Evolutionary conservation across 1,139 yeast genomes (phyloP).

Genomic region (Fermentozyma sake): DNA sequence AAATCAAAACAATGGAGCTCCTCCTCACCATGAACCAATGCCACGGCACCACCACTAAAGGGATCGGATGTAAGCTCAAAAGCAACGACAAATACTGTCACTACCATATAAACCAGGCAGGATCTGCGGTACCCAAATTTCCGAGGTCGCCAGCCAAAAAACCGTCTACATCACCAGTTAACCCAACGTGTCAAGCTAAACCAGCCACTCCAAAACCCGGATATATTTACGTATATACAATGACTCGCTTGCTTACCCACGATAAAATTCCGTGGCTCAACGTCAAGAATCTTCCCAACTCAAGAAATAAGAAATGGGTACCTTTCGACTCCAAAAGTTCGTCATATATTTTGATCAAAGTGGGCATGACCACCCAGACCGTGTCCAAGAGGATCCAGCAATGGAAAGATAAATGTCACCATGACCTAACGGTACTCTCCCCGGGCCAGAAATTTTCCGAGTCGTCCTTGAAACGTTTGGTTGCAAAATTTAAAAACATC

Average conservation of each 20-base stretch:
- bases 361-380: constrained; percentile 52
- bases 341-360: constrained; percentile 42
- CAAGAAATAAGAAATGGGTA: too few species aligned
- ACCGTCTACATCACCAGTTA: too few species aligned
- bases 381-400: constrained; percentile 43
- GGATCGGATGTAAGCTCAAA: constrained; percentile 24
- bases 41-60: constrained; percentile 27
- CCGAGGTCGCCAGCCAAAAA: too few species aligned
- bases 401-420: constrained; percentile 55
- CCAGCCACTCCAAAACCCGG: too few species aligned
- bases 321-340: constrained; percentile 39
- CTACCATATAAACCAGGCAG: too few species aligned
- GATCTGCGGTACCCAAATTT: too few species aligned
- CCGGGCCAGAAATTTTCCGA: too few species aligned
- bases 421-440: constrained; percentile 35
- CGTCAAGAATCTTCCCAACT: constrained; percentile 30
- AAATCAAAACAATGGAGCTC: too few species aligned
- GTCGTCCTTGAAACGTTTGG: too few species aligned
- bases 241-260: constrained; percentile 31
- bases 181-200: too few species aligned
- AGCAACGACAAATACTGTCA: constrained; percentile 22
- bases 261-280: constrained; percentile 24
- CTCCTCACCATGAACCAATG: constrained; percentile 23
- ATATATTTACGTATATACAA: constrained; percentile 51
- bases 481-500: too few species aligned